Evolutionary conservation across 352 stramenopile genomes (phyloP), one percentile per base, ranked within the genome.

Genomic region (Phytophthora tentaculata): DNA sequence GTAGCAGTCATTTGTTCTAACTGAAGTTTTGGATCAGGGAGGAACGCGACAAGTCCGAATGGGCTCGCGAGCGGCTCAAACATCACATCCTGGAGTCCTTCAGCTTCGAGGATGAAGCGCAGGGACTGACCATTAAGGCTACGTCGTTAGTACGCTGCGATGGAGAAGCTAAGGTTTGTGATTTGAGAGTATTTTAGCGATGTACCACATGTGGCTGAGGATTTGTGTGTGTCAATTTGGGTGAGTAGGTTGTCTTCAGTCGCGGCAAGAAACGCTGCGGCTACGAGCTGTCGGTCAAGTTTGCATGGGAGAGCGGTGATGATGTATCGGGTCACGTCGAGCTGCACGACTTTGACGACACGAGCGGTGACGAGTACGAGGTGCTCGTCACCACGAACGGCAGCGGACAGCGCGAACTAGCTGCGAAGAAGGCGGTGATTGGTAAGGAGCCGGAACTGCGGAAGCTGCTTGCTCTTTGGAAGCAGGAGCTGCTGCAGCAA

Each of bases 301-400:
- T 93, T 54, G 83, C 85, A 57, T 94, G 85, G 78, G 39, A 73
- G 16, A 80, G 78, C 2, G 71, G 74, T 41, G 71, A 80, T 4
- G 75, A 84, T 19, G 77, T 89, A 17, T 79, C 76, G 32, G 88
- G 88, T 26, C 71, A 91, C 53, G 74, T 95, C 17, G 84, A 95
- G 69, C 64, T 95, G 29, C 83, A 92, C 56, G 88, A 94, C 73
- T 95, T 95, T 66, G 88, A 95, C 52, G 88, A 95, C 73, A 94
- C 80, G 61, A 91, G 65, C 61, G 84, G 86, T 19, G 88, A 94
- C 28, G 88, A 95, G 19, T 95, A 86, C 56, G 84, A 94, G 64
- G 73, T 94, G 43, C 61, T 81, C 9, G 76, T 95, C 23, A 89
- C 80, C 20, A 65, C 69, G 1, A 70, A 85, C 23, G 76, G 79